Conservation (phyloP, 208 protist species). For the Trypanosoma brucei region DNA sequence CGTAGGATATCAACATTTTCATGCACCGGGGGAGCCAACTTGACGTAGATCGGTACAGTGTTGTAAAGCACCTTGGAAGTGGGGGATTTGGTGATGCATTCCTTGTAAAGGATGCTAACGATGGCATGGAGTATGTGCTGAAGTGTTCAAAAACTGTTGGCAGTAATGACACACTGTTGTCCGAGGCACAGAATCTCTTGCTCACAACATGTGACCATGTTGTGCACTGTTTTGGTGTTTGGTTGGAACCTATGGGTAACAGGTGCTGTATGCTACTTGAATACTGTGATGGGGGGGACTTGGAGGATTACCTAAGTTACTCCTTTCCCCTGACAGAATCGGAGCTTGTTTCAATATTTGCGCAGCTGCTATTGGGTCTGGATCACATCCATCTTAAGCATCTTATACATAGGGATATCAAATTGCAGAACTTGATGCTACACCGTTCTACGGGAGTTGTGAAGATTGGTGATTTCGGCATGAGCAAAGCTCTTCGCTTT, state of each 20-base stretch:
- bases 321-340: slow-evolving; percentile 42
- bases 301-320: slow-evolving; percentile 30
- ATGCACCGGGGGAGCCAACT: slow-evolving; percentile 7
- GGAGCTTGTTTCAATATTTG: slow-evolving; percentile 42
- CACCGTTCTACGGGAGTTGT: slow-evolving; percentile 30
- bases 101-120: slow-evolving; percentile 26
- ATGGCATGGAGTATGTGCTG: slow-evolving; percentile 29
- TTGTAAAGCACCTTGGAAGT: slow-evolving; percentile 26
- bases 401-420: slow-evolving; percentile 59
- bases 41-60: slow-evolving; percentile 15
- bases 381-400: slow-evolving; percentile 70
- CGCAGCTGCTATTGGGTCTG: slow-evolving; percentile 62
- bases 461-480: slow-evolving; percentile 79
- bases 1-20: not conserved
- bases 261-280: slow-evolving; percentile 65
- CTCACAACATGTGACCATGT: slow-evolving; percentile 50
- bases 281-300: slow-evolving; percentile 67
- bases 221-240: slow-evolving; percentile 41
- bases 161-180: slow-evolving; percentile 20
- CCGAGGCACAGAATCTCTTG: slow-evolving; percentile 41
- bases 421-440: slow-evolving; percentile 59
- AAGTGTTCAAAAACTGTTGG: slow-evolving; percentile 38
- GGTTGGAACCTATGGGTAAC: slow-evolving; percentile 33
- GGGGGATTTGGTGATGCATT: slow-evolving; percentile 50
- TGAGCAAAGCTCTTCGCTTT: slow-evolving; percentile 28